phyloP scores from a whole-genome alignment of 2,329 filamentous ascomycete species.

The Neophaeococcomyces aloes region DNA sequence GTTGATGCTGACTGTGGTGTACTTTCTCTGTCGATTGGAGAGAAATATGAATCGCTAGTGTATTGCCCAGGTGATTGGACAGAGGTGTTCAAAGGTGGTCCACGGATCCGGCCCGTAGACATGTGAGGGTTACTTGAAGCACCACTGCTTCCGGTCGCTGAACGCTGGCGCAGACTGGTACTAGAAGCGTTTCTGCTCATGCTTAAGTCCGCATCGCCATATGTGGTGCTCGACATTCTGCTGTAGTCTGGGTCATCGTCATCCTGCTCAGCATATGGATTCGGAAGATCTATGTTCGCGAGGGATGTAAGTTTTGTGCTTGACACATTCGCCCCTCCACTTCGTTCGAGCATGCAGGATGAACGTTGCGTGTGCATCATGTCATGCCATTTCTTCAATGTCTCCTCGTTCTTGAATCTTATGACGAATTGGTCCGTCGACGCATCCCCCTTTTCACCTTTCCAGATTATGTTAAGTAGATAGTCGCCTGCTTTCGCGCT shows the following conservation, averaged over 20 bases:
- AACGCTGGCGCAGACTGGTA: slow-evolving; percentile 63
- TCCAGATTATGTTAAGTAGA: slow-evolving; percentile 97
- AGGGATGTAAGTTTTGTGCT: slow-evolving; percentile 73
- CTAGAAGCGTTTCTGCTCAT: slow-evolving; percentile 61
- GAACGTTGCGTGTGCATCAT: slow-evolving; percentile 66
- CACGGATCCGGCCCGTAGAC: slow-evolving; percentile 16
- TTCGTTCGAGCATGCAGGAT: slow-evolving; percentile 38
- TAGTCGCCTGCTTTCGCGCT: slow-evolving; percentile 83
- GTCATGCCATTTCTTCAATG: slow-evolving; percentile 81
- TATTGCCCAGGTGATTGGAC: slow-evolving; percentile 54
- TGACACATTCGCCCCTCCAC: slow-evolving; percentile 44
- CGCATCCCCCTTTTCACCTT: slow-evolving; percentile 86
- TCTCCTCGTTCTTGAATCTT: slow-evolving; percentile 81
- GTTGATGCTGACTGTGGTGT: slow-evolving; percentile 38
- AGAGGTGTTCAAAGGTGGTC: slow-evolving; percentile 22
- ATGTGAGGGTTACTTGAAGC: slow-evolving; percentile 21
- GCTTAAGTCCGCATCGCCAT: slow-evolving; percentile 37
- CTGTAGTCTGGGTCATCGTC: slow-evolving; percentile 41
- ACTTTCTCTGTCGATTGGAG: slow-evolving; percentile 58
- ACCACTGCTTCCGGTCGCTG: slow-evolving; percentile 55
- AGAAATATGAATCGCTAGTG: slow-evolving; percentile 82
- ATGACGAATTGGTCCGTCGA: slow-evolving; percentile 80
- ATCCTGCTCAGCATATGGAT: slow-evolving; percentile 60
- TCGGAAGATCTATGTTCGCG: slow-evolving; percentile 60
- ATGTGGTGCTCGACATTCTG: slow-evolving; percentile 20